Evolutionary conservation across 2,329 filamentous ascomycete genomes (phyloP).

Genomic region (Ustilaginoidea virens): DNA sequence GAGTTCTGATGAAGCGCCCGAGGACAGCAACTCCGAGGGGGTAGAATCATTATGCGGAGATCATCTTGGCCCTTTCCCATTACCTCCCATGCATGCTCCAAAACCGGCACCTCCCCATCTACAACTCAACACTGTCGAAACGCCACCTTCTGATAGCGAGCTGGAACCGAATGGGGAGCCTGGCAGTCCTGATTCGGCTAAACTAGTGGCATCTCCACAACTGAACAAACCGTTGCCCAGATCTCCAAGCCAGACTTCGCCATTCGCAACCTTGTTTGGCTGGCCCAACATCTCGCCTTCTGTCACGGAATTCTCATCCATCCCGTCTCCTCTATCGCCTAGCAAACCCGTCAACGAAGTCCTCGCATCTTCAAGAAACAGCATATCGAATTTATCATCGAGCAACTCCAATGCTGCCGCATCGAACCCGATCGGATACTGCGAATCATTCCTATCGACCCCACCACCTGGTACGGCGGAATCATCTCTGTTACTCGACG

Average conservation of each 20-base stretch:
- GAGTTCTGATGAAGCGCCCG: constrained; percentile 11
- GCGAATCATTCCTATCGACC: constrained; percentile 36
- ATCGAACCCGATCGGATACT: constrained; percentile 30
- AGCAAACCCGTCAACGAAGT: constrained; percentile 21
- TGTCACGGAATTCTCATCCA: constrained; percentile 35
- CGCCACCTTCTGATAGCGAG: constrained; percentile 13
- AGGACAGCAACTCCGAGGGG: constrained; percentile 14
- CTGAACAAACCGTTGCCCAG: constrained; percentile 40
- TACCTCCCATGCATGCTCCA: constrained; percentile 33
- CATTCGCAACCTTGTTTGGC: constrained; percentile 36
- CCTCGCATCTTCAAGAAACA: constrained; percentile 7
- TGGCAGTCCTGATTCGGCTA: constrained; percentile 14
- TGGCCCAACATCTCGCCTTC: constrained; percentile 33
- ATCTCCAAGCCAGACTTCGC: constrained; percentile 33
- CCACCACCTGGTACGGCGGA: constrained; percentile 24
- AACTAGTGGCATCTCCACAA: constrained; percentile 18
- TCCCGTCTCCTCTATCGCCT: constrained; percentile 36
- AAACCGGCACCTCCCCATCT: constrained; percentile 38
- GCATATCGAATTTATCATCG: constrained; percentile 2
- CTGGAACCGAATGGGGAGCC: constrained; percentile 9
- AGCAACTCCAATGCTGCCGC: constrained; percentile 24
- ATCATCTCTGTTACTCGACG: constrained; percentile 47
- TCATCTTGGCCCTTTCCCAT: constrained; percentile 21
- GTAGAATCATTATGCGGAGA: constrained; percentile 13
- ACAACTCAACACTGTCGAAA: constrained; percentile 28